Base-by-base conservation (phyloP, 805 yeast species). In the Cyberlindnera japonica region DNA sequence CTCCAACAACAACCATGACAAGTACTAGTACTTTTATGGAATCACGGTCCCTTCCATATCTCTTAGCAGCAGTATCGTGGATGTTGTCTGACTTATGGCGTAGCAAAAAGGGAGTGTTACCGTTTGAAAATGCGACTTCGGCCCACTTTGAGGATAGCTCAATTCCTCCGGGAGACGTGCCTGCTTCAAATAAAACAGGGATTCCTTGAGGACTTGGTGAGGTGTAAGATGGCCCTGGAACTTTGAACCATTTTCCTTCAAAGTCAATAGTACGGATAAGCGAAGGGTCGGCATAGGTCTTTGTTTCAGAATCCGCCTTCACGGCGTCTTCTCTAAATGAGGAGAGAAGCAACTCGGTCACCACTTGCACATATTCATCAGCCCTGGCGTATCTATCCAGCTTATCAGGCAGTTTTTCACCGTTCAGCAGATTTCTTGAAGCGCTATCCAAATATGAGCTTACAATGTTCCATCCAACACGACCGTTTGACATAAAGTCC, bases 381-480 rank as follows among this genome's bases (percentile, higher is more conserved):
- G 76, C 70, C 39, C 59, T 58, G 14, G 49, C 62, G 44, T 71
- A 71, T 43, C 76, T 62, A 39, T 61, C 60, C 17, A 63, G 69
- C 49, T 70, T 74, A 5, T 62, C 67, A 8, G 72, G 68, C 19
- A 65, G 54, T 6, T 49, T 33, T 33, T 59, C 61, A 7, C 65
- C 65, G 36, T 65, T 66, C n/a, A 65, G 47, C 31, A 67, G 49
- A 41, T 69, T 68, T 48, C 68, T 55, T 10, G 74, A 68, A 6
- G 75, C 74, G 48, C 68, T 59, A 40, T 71, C 72, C 28, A 69
- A 49, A 23, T 62, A 58, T 1, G 73, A 65, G 6, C 72, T 63
- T 22, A 71, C 75, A 22, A 71, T 61, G 47, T 71, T 71, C 75
- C 75, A 71, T 19, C 75, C 75, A 40, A 71, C 54, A 48, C 75